Base-by-base conservation (phyloP, 306 rosid genomes). In the Geum urbanum region DNA sequence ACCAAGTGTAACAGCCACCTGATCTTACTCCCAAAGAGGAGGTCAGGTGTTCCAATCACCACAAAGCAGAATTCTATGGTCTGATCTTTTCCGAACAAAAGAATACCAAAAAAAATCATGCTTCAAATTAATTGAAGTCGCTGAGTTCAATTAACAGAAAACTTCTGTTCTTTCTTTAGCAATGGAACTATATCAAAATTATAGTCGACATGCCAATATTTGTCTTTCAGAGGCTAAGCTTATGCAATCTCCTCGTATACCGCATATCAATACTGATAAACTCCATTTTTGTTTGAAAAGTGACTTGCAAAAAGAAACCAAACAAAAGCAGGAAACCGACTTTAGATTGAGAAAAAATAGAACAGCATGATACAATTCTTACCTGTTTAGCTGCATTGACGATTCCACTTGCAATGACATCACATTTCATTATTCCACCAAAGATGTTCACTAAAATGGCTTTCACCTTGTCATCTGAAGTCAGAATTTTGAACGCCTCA, bases 401-500 rank as follows among this genome's bases (percentile, higher is more conserved):
- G 68, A 94, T 94, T 78, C 99, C 99, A 78, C 97, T 86, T 19
- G 99, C 99, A 73, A 94, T 94, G 46, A 94, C 78, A 77, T 94
- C 97, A 83, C 99, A 94, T 84, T 94, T 94, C 99, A 94, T 94
- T 76, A 94, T 94, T 61, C 99, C 99, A 75, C 97, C 99, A 81
- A 94, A 94, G 63, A 94, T 94, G 75, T 94, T 94, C 68, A 94
- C 99, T 87, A 94, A 84, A 83, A 94, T 94, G 19, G 97, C 99
- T 82, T 94, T 91, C 74, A 94, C 99, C 81, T 91, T 94, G 59
- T 89, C 96, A 65, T 94, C 99, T 49, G 99, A 88, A 0, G 99
- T 94, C 91, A 94, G 82, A 74, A 94, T 94, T 77, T 94, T 94
- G 73, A 94, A 94, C 55, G 99, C 99, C 77, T 94, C 99, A 39